These are phyloP conservation scores for Hymenochaete sp. DNA, from an alignment of 1,284 basidiomycete species.

Conservation along the genomic window DNA sequence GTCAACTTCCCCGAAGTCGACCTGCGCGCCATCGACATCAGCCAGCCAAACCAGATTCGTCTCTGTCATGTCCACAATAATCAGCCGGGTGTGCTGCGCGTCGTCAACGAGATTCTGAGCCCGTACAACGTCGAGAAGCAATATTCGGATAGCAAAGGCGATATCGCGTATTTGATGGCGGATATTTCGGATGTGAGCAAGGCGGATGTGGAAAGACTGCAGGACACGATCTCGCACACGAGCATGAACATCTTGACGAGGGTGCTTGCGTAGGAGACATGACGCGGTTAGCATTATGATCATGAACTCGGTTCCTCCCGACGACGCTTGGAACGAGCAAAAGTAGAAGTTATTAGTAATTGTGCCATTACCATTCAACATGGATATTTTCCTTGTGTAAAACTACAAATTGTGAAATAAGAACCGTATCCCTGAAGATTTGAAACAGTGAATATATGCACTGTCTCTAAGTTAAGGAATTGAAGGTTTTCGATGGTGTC, in stretches of 20 bases:
- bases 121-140: constrained; percentile 99
- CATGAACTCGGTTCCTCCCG: too few relatives aligned
- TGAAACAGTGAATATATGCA: too few relatives aligned
- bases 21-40: constrained; percentile 83
- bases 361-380: too few relatives aligned
- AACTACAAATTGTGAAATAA: too few relatives aligned
- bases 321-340: too few relatives aligned
- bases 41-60: constrained; percentile 76
- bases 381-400: too few relatives aligned
- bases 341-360: too few relatives aligned
- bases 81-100: constrained; percentile 93
- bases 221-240: constrained; percentile 76
- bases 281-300: too few relatives aligned
- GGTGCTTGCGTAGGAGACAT: constrained; percentile 64
- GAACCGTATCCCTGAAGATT: too few relatives aligned
- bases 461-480: too few relatives aligned
- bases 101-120: constrained; percentile 89
- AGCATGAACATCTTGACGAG: constrained; percentile 84
- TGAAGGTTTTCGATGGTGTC: too few relatives aligned
- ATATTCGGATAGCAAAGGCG: constrained; percentile 93
- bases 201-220: constrained; percentile 75
- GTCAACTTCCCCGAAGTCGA: constrained; percentile 99
- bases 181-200: constrained; percentile 90
- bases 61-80: constrained; percentile 97
- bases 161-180: constrained; percentile 91